Percentiles rank a stretch among this genome's conserved stretches.
Evolutionary conservation across 2,329 filamentous ascomycete genomes (phyloP).

Genomic region (Cadophora gregata): DNA sequence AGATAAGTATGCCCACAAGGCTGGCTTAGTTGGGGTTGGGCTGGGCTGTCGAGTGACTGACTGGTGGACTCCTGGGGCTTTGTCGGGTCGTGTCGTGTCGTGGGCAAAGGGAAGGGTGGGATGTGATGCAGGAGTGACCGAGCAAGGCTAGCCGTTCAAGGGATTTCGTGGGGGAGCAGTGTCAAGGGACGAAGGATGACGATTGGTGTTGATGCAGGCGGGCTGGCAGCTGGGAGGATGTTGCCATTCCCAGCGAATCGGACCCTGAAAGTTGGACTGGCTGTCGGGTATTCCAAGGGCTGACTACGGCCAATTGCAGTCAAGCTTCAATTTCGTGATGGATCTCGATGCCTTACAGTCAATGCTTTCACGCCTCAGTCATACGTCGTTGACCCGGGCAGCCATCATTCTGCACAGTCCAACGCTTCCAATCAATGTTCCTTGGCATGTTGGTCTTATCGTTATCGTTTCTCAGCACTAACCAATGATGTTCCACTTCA

Average conservation of each 20-base stretch:
- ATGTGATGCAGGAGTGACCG: slow-evolving; percentile 13
- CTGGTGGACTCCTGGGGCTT: slow-evolving; percentile 6
- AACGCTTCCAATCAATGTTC: slow-evolving; percentile 1
- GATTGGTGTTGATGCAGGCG: not conserved
- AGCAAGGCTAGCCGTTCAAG: not conserved
- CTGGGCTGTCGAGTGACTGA: slow-evolving; percentile 5
- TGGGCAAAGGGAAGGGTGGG: not conserved
- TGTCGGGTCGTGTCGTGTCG: not conserved
- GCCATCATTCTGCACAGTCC: not conserved
- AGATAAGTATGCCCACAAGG: slow-evolving; percentile 17
- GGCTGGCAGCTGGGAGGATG: not conserved
- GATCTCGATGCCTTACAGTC: not conserved
- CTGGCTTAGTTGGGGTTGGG: not conserved
- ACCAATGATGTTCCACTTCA: slow-evolving; percentile 15
- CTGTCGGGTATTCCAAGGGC: slow-evolving; percentile 3
- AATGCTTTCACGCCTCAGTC: not conserved
- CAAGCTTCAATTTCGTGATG: not conserved
- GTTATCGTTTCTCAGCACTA: not conserved
- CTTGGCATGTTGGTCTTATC: slow-evolving; percentile 13
- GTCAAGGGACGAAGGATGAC: slow-evolving; percentile 10
- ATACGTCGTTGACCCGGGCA: not conserved
- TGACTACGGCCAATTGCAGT: not conserved
- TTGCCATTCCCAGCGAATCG: not conserved
- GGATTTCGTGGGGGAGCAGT: slow-evolving; percentile 16
- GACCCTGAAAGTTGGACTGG: not conserved